phyloP scores from a whole-genome alignment of 2,329 filamentous ascomycete species.

The Neonectria faginata region DNA sequence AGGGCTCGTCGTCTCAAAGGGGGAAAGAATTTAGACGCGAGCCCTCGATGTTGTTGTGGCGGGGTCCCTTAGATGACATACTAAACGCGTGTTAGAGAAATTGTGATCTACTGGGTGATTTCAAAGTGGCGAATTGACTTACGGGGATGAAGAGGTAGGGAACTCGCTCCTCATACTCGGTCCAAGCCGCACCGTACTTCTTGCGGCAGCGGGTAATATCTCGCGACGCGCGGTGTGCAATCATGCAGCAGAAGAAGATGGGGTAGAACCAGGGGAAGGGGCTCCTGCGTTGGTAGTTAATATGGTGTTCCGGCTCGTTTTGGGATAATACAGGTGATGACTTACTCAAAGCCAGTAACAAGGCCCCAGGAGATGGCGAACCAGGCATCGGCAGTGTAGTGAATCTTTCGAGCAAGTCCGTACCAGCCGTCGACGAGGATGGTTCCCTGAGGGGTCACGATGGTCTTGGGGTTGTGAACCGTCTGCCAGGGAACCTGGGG shows the following conservation, averaged over 20 bases:
- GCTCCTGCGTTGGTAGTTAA: conserved; percentile 55
- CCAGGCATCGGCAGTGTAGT: conserved; percentile 63
- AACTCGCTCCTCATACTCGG: conserved; percentile 80
- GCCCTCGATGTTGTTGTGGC: not conserved
- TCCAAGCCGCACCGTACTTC: conserved; percentile 87
- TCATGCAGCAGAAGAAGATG: conserved; percentile 85
- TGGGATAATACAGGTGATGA: not conserved
- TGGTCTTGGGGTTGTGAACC: conserved; percentile 82
- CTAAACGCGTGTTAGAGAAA: conserved; percentile 44
- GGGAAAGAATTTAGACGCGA: conserved; percentile 1
- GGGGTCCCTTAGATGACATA: conserved; percentile 55
- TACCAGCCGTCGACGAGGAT: conserved; percentile 91
- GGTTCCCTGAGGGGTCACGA: conserved; percentile 77
- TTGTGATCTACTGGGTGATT: too few relatives aligned
- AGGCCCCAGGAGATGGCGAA: conserved; percentile 65
- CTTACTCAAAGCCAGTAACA: conserved; percentile 61
- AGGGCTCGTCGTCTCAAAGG: not conserved
- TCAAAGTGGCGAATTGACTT: conserved; percentile 39
- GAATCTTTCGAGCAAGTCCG: conserved; percentile 74
- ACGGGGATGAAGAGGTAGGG: conserved; percentile 87
- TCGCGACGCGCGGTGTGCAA: conserved; percentile 79
- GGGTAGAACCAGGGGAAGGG: conserved; percentile 95
- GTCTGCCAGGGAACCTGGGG: conserved; percentile 92
- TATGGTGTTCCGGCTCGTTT: not conserved
- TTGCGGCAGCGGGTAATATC: conserved; percentile 82